Base-by-base conservation (phyloP, 805 yeast genomes). In the Wickerhamomyces rabaulensis region DNA sequence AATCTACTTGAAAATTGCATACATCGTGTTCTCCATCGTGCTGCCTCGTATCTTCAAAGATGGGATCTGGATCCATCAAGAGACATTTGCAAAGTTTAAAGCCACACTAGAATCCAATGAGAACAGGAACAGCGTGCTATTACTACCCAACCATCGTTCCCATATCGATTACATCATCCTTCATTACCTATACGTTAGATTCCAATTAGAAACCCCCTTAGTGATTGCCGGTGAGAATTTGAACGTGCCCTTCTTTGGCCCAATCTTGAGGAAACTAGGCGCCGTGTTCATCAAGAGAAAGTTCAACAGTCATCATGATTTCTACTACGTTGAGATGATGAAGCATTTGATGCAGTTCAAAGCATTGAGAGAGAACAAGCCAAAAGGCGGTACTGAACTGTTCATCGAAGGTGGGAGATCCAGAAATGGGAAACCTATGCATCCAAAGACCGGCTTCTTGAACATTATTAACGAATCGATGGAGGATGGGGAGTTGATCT, bases 391-490 rank as follows among this genome's bases (percentile, higher is more conserved):
- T 42, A 45, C 55, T 7, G 60, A 56, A 29, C 38, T 56, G 19
- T 56, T 56, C 39, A 52, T 56, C 19, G 60, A 56, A 33, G 60
- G 60, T 13, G 53, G 57, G 3, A 44, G 60, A 20, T 56, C 60
- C 4, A 48, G 60, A 45, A 56, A 56, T 41, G 60, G 60, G 27
- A 56, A 56, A 39, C 41, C 52, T 15, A 51, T 54, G 56, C 48
- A 53, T 22, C 52, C 58, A 9, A 56, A 54, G 39, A 50, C 53
- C 6, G 60, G 60, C 6, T 54, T 56, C 36, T 37, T 56, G 47
- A 49, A 51, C 17, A 29, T 52, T 22, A 22, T 56, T 17, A 47
- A 48, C n/a, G 54, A 53, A 3, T 40, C 51, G 9, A 33, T 56
- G 7, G 17, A 37, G 2, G 47, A 46, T 6, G 36, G 39, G 6